A percentile compares a stretch with the other conserved stretches of the same genome.
These are phyloP conservation scores for Paecilomyces sp. DNA, from an alignment of 2,329 filamentous ascomycete genomes.

Conservation along the genomic window DNA sequence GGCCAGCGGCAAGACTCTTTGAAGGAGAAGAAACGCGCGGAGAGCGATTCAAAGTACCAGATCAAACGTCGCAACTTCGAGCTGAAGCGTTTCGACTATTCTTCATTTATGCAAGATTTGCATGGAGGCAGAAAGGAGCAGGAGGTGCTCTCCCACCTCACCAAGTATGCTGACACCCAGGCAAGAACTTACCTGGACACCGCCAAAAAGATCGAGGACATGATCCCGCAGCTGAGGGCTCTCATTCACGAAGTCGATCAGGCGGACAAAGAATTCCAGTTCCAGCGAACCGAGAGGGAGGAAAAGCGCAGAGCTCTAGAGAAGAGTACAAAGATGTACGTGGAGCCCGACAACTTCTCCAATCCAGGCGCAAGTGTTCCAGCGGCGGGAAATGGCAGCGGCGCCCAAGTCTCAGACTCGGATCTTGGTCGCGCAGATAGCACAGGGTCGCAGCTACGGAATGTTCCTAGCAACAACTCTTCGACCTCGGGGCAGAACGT, in stretches of 20 bases:
- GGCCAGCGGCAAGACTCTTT: constrained; percentile 91
- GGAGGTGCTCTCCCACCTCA: constrained; percentile 89
- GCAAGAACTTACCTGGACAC: constrained; percentile 74
- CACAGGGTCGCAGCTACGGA: constrained; percentile 60
- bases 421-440: constrained; percentile 69
- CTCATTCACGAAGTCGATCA: constrained; percentile 82
- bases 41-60: constrained; percentile 95
- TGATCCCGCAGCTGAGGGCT: constrained; percentile 85
- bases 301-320: constrained; percentile 87
- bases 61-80: constrained; percentile 90
- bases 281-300: constrained; percentile 88
- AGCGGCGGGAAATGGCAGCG: constrained; percentile 35
- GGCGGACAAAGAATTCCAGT: constrained; percentile 93
- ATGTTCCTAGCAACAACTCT: constrained; percentile 42
- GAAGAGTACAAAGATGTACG: constrained; percentile 70
- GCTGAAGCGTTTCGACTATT: constrained; percentile 96
- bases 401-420: constrained; percentile 53
- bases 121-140: constrained; percentile 98
- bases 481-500: constrained; percentile 33
- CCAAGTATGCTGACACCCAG: constrained; percentile 86
- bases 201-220: constrained; percentile 77
- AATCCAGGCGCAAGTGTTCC: constrained; percentile 28
- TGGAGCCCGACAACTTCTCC: constrained; percentile 58
- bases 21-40: constrained; percentile 92
- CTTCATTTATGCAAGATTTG: constrained; percentile 98